Evolutionary conservation across 1,139 yeast genomes (phyloP).

Genomic region (Saccharomycopsis hybrid): DNA sequence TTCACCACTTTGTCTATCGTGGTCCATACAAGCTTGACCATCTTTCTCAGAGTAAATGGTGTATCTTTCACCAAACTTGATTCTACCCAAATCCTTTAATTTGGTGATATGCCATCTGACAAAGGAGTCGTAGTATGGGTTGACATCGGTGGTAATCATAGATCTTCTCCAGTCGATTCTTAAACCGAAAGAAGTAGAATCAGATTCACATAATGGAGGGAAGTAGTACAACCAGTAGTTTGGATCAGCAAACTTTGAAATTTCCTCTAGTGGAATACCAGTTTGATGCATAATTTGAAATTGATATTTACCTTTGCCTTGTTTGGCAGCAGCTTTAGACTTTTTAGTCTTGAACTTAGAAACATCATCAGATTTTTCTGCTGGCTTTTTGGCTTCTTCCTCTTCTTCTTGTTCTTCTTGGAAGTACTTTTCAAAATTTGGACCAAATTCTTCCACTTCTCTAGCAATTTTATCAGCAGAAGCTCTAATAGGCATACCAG

Average conservation of each 20-base stretch:
- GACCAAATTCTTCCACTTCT: conserved; percentile 88
- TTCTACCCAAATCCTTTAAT: conserved; percentile 79
- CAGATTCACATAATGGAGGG: conserved; percentile 83
- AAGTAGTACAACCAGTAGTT: conserved; percentile 82
- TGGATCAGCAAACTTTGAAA: conserved; percentile 83
- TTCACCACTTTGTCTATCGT: conserved; percentile 96
- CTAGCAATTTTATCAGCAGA: conserved; percentile 93
- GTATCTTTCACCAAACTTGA: conserved; percentile 96
- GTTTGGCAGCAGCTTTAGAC: conserved; percentile 87
- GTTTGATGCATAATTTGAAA: conserved; percentile 93
- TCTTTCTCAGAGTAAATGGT: conserved; percentile 96
- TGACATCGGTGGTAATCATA: conserved; percentile 88
- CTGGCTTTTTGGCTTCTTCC: conserved; percentile 25
- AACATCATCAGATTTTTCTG: conserved; percentile 56
- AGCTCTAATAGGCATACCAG: conserved; percentile 98
- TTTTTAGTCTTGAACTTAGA: conserved; percentile 90
- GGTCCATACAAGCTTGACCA: conserved; percentile 99
- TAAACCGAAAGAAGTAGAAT: conserved; percentile 81
- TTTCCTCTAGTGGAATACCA: conserved; percentile 79
- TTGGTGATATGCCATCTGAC: conserved; percentile 95
- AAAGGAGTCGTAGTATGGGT: conserved; percentile 92
- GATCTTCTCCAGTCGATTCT: conserved; percentile 99
- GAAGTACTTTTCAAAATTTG: conserved; percentile 65
- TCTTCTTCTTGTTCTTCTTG: conserved; percentile 46
- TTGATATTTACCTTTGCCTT: conserved; percentile 91